Percentiles rank a stretch among this genome's conserved stretches.
Conservation (phyloP, 176 grass and related monocot species). For the Luzula sylvatica region DNA sequence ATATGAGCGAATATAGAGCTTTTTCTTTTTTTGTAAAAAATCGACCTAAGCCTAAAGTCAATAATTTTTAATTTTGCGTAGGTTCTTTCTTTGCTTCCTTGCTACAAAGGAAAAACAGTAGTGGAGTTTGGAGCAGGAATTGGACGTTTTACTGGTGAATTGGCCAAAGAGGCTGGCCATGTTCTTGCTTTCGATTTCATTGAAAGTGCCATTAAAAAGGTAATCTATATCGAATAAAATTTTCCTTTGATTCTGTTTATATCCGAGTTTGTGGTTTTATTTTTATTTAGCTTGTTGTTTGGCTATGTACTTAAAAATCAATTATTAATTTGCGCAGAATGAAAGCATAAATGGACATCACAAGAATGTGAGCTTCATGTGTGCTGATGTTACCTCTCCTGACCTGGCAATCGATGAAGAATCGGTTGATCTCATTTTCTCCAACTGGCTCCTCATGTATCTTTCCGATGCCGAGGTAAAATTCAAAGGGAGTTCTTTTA, state of each 20-base stretch:
- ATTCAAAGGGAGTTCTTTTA: no score
- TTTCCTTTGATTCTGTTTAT: neutral
- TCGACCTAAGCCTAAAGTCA: neutral
- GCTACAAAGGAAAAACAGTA: constrained; percentile 62
- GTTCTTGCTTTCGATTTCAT: constrained; percentile 96
- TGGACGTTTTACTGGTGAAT: constrained; percentile 81
- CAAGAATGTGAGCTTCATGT: constrained; percentile 70
- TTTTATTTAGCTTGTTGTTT: neutral
- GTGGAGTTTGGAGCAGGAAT: constrained; percentile 93
- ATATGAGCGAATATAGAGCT: neutral
- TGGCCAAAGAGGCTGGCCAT: constrained; percentile 75
- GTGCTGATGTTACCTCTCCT: constrained; percentile 83
- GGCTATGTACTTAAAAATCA: neutral
- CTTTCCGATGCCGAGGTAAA: constrained; percentile 89
- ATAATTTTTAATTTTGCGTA: constrained; percentile 26
- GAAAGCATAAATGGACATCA: constrained; percentile 70
- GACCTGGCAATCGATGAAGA: constrained; percentile 57
- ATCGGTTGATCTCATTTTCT: constrained; percentile 89
- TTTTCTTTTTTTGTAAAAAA: neutral
- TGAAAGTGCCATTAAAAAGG: constrained; percentile 96
- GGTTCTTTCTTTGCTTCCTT: constrained; percentile 74
- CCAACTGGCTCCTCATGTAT: constrained; percentile 97
- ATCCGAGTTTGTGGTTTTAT: neutral
- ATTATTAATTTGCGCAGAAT: constrained; percentile 46
- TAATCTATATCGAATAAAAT: constrained; percentile 14